Evolutionary conservation across 148 eudicot genomes (phyloP).

Genomic region (Diospyros kaki): DNA sequence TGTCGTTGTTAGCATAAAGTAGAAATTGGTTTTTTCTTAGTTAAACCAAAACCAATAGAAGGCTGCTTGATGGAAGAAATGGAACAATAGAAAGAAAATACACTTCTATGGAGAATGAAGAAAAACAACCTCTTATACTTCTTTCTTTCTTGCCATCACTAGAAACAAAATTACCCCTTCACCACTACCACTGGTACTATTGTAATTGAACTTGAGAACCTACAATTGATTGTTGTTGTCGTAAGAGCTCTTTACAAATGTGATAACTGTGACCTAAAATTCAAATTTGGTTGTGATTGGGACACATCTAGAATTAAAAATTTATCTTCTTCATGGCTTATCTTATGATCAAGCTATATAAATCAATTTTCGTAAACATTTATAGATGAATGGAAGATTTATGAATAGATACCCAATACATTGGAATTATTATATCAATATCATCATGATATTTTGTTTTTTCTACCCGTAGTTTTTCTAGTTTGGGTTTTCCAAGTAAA

Average conservation of each 20-base stretch:
- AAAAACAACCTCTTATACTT: not conserved
- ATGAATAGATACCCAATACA: no score
- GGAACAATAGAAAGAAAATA: constrained; percentile 10
- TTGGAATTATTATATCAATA: no score
- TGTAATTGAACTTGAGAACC: constrained; percentile 25
- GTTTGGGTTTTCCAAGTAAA: no score
- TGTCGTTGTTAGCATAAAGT: not conserved
- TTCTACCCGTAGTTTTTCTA: no score
- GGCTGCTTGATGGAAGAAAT: constrained; percentile 9
- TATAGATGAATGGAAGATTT: no score
- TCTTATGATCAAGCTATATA: no score
- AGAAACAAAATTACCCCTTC: not conserved
- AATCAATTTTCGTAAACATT: no score
- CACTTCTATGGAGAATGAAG: constrained; percentile 7
- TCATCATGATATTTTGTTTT: no score
- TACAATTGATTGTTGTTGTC: constrained; percentile 53
- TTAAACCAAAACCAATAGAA: not conserved
- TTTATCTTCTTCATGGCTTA: no score
- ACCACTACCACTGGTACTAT: not conserved
- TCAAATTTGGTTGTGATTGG: no score
- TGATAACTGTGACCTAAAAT: not conserved
- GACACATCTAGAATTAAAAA: no score
- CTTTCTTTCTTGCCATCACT: not conserved
- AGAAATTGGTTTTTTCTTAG: not conserved
- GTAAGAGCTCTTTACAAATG: constrained; percentile 47